Conservation (phyloP, 805 yeast genomes). For the Yarrowia keelungensis region DNA sequence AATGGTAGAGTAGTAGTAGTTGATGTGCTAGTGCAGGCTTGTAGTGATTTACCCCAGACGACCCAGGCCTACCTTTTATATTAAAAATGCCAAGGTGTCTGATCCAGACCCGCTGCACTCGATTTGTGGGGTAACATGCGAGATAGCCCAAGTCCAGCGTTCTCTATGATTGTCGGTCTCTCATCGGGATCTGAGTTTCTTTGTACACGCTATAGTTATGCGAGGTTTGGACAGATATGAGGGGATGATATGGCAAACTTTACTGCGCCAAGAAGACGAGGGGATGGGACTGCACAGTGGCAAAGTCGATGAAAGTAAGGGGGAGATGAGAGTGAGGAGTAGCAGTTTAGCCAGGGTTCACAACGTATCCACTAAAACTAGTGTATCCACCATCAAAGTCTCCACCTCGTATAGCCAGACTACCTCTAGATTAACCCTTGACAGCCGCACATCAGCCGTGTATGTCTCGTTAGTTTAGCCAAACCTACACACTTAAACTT, state of each 20-base stretch:
- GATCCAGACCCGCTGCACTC: not conserved
- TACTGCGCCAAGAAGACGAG: slow-evolving; percentile 7
- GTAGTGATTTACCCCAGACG: slow-evolving; percentile 35
- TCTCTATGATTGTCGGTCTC: slow-evolving; percentile 11
- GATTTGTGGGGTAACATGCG: slow-evolving; percentile 31
- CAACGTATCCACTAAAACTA: too few relatives aligned
- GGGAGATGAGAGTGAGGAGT: not conserved
- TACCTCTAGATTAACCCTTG: not conserved
- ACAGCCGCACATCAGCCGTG: slow-evolving; percentile 37
- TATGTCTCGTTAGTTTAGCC: slow-evolving; percentile 19
- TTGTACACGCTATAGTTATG: not conserved
- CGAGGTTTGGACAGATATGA: not conserved
- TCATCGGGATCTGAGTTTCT: slow-evolving; percentile 20
- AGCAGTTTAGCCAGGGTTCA: too few relatives aligned
- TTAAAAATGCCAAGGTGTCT: slow-evolving; percentile 15
- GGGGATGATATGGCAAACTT: slow-evolving; percentile 6
- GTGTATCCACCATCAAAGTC: too few relatives aligned
- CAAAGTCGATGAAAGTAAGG: not conserved
- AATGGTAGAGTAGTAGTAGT: slow-evolving; percentile 2
- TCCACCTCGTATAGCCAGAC: too few relatives aligned
- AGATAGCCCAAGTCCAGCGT: not conserved
- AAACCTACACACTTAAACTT: not conserved
- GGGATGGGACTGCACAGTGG: slow-evolving; percentile 16
- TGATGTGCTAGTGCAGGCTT: slow-evolving; percentile 15
- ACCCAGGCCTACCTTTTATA: slow-evolving; percentile 3